Evolutionary conservation across 2,329 filamentous ascomycete species (phyloP).

Genomic region (Ceratocystis alfenasii): DNA sequence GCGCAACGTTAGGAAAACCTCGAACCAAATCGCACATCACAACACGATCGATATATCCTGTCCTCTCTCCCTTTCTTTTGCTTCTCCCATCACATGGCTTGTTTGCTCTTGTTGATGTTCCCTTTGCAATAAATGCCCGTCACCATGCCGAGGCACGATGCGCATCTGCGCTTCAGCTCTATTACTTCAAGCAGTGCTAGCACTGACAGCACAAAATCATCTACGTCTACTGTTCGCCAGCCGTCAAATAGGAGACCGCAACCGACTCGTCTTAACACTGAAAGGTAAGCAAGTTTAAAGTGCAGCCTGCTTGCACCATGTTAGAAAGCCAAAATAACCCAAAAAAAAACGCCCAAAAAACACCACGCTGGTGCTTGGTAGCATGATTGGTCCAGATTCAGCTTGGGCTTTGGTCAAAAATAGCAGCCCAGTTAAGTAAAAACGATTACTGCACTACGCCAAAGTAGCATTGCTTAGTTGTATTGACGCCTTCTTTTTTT

Average conservation of each 20-base stretch:
- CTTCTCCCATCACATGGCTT: not conserved
- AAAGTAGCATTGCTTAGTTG: not conserved
- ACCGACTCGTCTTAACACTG: constrained; percentile 29
- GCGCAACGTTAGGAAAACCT: too few species aligned
- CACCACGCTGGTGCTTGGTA: not conserved
- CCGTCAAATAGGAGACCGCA: constrained; percentile 26
- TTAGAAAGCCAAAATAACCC: not conserved
- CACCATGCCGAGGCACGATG: constrained; percentile 58
- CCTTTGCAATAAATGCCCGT: not conserved
- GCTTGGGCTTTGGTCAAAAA: not conserved
- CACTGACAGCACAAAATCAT: constrained; percentile 51
- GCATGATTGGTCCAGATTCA: not conserved
- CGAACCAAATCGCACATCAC: too few species aligned
- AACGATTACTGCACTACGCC: not conserved
- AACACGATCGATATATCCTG: too few species aligned
- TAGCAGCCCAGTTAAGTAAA: not conserved
- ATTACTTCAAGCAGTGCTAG: constrained; percentile 45
- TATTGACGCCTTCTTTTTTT: not conserved
- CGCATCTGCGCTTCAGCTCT: constrained; percentile 52
- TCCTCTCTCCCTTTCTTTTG: not conserved
- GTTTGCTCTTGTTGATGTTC: constrained; percentile 1
- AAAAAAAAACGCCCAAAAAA: not conserved
- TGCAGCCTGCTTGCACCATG: too few species aligned
- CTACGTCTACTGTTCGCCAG: constrained; percentile 46
- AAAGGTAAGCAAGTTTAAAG: constrained; percentile 25